Evolutionary conservation across 73 alveolate genomes (phyloP).

Genomic region (Uronychia binucleata): DNA sequence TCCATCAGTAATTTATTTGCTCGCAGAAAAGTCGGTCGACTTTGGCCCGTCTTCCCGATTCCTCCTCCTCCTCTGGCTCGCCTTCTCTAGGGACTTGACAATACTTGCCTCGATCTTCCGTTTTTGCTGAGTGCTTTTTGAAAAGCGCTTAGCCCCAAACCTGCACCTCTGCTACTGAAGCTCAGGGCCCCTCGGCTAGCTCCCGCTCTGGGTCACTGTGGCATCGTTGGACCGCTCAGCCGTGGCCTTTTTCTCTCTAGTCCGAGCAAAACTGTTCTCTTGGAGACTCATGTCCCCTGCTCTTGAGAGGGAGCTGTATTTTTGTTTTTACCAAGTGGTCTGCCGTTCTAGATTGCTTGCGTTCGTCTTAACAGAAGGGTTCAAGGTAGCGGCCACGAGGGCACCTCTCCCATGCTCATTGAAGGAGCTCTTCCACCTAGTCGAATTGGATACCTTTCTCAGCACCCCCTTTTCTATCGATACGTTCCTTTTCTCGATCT

Average conservation of each 20-base stretch:
- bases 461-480: not conserved
- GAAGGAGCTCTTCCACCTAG: not conserved
- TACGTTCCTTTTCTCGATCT: not conserved
- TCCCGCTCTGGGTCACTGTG: too few relatives aligned
- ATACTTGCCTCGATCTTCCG: not conserved
- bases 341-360: not conserved
- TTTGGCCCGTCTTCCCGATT: not conserved
- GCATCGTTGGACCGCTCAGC: too few relatives aligned
- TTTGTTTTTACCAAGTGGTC: not conserved
- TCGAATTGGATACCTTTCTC: not conserved
- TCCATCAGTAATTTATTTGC: too few relatives aligned
- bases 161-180: not conserved
- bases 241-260: too few relatives aligned
- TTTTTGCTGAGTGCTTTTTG: not conserved
- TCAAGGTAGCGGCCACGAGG: too few relatives aligned
- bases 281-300: not conserved
- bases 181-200: not conserved
- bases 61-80: not conserved
- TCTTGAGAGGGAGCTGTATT: not conserved
- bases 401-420: too few relatives aligned
- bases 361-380: not conserved
- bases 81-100: not conserved
- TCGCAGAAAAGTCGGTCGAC: too few relatives aligned
- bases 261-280: too few relatives aligned
- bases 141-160: not conserved